These are phyloP conservation scores for Trichoderma atroviride DNA, from an alignment of 2,329 filamentous ascomycete species.

Conservation along the genomic window DNA sequence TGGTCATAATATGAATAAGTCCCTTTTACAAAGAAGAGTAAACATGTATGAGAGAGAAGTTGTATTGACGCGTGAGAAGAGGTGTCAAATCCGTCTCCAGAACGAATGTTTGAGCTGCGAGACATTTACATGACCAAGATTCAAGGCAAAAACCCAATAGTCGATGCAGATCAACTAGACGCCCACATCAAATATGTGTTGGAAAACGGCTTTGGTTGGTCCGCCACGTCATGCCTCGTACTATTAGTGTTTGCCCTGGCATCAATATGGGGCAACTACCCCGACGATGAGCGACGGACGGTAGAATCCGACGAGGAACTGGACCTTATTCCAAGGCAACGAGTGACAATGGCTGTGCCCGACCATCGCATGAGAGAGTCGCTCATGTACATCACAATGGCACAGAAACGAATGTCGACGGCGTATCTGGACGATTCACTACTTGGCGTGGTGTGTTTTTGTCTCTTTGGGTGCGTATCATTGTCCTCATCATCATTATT, in stretches of 20 bases:
- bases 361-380: conserved; percentile 15
- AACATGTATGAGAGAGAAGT: background rate
- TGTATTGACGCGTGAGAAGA: background rate
- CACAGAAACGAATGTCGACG: conserved; percentile 17
- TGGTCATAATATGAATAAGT: background rate
- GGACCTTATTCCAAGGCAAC: background rate
- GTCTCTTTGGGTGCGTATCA: conserved; percentile 4
- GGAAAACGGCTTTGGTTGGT: conserved; percentile 14
- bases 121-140: conserved; percentile 18
- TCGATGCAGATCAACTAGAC: conserved; percentile 9
- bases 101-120: conserved; percentile 13
- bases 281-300: conserved; percentile 2
- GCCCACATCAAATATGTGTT: conserved; percentile 4
- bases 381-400: conserved; percentile 12
- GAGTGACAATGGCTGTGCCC: background rate
- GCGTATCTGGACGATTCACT: background rate
- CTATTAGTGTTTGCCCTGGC: conserved; percentile 10
- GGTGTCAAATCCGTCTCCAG: background rate
- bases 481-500: background rate
- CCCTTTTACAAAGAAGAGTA: no score
- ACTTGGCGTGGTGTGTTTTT: conserved; percentile 12
- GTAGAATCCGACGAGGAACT: conserved; percentile 4
- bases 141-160: conserved; percentile 7
- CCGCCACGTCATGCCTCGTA: conserved; percentile 1
- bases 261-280: conserved; percentile 9